Evolutionary conservation across 73 alveolate species (phyloP).

Genomic region (Effrenium voratum): DNA sequence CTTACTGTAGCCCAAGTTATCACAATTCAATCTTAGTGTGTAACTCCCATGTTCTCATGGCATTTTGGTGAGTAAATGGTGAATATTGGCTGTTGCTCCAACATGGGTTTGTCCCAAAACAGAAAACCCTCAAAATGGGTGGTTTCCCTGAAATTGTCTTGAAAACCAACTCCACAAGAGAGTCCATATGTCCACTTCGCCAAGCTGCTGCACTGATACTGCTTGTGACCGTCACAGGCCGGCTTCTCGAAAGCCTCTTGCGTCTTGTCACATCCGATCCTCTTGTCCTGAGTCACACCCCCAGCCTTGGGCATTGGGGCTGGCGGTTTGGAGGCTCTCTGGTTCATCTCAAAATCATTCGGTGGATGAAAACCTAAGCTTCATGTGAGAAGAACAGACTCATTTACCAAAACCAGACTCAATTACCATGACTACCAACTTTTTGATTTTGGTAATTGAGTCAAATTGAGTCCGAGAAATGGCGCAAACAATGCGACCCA

Average conservation of each 20-base stretch:
- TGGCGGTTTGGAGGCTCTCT: not conserved
- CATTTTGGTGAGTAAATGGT: too few relatives aligned
- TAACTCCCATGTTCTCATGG: too few relatives aligned
- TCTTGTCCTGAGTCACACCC: slow-evolving; percentile 18
- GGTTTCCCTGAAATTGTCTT: too few relatives aligned
- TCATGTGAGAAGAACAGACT: not conserved
- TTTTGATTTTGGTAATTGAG: too few relatives aligned
- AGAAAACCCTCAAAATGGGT: too few relatives aligned
- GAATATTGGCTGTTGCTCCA: too few relatives aligned
- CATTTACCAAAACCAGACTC: too few relatives aligned
- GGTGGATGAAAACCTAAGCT: not conserved
- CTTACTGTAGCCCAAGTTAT: too few relatives aligned
- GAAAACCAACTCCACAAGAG: too few relatives aligned
- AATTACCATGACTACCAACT: too few relatives aligned
- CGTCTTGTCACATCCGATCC: slow-evolving; percentile 60
- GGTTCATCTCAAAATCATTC: not conserved
- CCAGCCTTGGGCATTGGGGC: not conserved
- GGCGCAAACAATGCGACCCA: not conserved
- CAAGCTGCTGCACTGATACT: slow-evolving; percentile 53
- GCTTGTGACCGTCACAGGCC: slow-evolving; percentile 67
- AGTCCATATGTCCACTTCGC: not conserved
- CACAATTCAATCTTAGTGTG: too few relatives aligned
- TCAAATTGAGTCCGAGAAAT: not conserved
- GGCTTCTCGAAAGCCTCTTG: slow-evolving; percentile 61
- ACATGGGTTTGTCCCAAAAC: too few relatives aligned